Conservation (phyloP, 2,329 filamentous ascomycete species). For the Pyrenochaeta sp. region DNA sequence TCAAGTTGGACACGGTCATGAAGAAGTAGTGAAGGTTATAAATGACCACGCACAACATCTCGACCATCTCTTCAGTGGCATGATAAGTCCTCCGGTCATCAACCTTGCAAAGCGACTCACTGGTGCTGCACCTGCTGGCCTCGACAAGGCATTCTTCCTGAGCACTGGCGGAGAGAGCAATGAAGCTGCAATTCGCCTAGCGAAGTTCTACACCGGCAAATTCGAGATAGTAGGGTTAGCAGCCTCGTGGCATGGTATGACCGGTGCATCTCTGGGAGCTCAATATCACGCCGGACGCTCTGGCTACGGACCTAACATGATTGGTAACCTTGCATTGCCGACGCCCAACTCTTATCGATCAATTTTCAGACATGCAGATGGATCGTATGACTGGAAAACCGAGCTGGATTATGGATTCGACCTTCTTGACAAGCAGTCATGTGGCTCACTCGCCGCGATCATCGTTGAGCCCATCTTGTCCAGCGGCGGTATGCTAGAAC, state of each 20-base stretch:
- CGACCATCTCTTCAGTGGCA: slow-evolving; percentile 48
- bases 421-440: slow-evolving; percentile 67
- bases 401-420: slow-evolving; percentile 70
- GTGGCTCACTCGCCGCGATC: slow-evolving; percentile 69
- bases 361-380: slow-evolving; percentile 66
- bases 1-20: slow-evolving; percentile 40
- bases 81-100: slow-evolving; percentile 48
- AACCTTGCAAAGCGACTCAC: slow-evolving; percentile 41
- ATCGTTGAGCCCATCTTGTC: slow-evolving; percentile 69
- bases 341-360: slow-evolving; percentile 70
- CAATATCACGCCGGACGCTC: slow-evolving; percentile 64
- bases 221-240: slow-evolving; percentile 70
- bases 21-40: slow-evolving; percentile 44
- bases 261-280: slow-evolving; percentile 60
- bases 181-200: slow-evolving; percentile 71
- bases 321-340: slow-evolving; percentile 66
- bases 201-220: slow-evolving; percentile 70
- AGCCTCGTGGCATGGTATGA: slow-evolving; percentile 70
- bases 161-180: slow-evolving; percentile 49
- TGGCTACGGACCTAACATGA: slow-evolving; percentile 58
- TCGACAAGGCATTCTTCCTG: slow-evolving; percentile 47
- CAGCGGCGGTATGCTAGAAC: slow-evolving; percentile 67
- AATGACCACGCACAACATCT: slow-evolving; percentile 36
- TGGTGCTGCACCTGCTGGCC: slow-evolving; percentile 30
- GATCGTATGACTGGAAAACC: slow-evolving; percentile 70